Base-by-base conservation (phyloP, 306 rosid species). In the Albizia julibrissin region DNA sequence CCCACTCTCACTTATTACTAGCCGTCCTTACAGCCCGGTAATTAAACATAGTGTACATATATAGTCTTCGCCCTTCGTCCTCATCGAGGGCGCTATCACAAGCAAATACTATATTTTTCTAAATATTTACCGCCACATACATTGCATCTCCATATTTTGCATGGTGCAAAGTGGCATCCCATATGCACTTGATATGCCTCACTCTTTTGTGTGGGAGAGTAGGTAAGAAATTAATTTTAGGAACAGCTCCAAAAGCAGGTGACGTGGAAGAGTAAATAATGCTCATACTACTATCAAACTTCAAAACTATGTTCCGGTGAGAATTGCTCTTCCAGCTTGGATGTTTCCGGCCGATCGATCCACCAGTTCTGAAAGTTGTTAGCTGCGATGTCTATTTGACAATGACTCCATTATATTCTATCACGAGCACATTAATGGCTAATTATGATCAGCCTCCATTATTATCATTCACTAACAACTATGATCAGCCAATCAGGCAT, bases 21-120 rank as follows among this genome's bases (percentile, higher is more conserved):
- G 89, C 89, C 84, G 86, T 72, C 54, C 26, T 81, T 74, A 78
- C 70, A 69, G 85, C 24, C 64, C 77, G 27, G 75, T 44, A 76
- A 72, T 65, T 80, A 77, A 77, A 64, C 72, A 15, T 0, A 6
- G 70, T 31, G 4, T 65, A 65, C 19, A 27, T 27, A 22, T 26
- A 26, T 62, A 62, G 19, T 26, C 33, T 22, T 16, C 8, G 69
- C 42, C 42, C 6, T 31, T 64, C 69, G 42, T 27, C 69, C 37
- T 62, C 1, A 58, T 58, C 22, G 5, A 31, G 22, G 15, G 70
- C 3, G 42, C 4, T 31, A 7, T 33, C 42, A 31, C 42, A 1
- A 7, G 70, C 70, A 65, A 31, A 65, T 33, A 31, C 70, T 15
- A 58, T 58, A 58, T 22, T 58, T 58, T 10, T 22, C 3, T 22